These are phyloP conservation scores for Mortierella sp. DNA, from an alignment of 371 early-diverging fungal species.

Conservation along the genomic window DNA sequence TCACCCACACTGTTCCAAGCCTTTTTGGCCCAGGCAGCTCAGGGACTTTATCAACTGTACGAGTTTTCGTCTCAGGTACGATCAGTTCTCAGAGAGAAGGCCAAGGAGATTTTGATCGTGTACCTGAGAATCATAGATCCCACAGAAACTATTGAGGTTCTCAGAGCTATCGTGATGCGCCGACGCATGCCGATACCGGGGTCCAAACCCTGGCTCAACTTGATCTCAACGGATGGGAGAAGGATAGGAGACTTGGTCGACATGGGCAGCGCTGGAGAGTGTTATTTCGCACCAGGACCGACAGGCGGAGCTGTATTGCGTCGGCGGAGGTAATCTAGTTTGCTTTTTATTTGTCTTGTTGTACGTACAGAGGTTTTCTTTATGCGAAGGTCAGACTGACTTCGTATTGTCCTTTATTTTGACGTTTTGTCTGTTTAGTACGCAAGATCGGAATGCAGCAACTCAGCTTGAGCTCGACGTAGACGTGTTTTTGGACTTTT, in stretches of 20 bases:
- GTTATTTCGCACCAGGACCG: slow-evolving; percentile 70
- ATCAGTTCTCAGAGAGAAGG: slow-evolving; percentile 61
- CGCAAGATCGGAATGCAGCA: slow-evolving; percentile 50
- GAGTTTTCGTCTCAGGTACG: slow-evolving; percentile 65
- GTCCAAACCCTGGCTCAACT: slow-evolving; percentile 28
- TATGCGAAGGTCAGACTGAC: too few relatives aligned
- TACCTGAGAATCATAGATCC: slow-evolving; percentile 67
- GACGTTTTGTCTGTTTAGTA: slow-evolving; percentile 5
- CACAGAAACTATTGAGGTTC: slow-evolving; percentile 59
- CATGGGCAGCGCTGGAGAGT: slow-evolving; percentile 60
- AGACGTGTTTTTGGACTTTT: slow-evolving; percentile 69
- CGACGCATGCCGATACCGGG: slow-evolving; percentile 27
- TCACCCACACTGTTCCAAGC: slow-evolving; percentile 67
- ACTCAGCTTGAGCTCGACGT: slow-evolving; percentile 67
- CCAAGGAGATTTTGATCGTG: slow-evolving; percentile 61
- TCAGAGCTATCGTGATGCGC: slow-evolving; percentile 67
- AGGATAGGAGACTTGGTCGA: slow-evolving; percentile 43
- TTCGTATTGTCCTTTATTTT: too few relatives aligned
- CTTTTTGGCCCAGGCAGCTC: slow-evolving; percentile 61
- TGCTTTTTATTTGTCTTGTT: neutral
- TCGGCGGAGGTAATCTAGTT: slow-evolving; percentile 44
- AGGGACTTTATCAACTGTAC: slow-evolving; percentile 71
- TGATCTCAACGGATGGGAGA: slow-evolving; percentile 17
- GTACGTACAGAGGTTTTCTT: too few relatives aligned
- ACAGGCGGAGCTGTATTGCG: slow-evolving; percentile 66